Base-by-base conservation (phyloP, 2,329 filamentous ascomycete species). In the Fusarium aywerte region DNA sequence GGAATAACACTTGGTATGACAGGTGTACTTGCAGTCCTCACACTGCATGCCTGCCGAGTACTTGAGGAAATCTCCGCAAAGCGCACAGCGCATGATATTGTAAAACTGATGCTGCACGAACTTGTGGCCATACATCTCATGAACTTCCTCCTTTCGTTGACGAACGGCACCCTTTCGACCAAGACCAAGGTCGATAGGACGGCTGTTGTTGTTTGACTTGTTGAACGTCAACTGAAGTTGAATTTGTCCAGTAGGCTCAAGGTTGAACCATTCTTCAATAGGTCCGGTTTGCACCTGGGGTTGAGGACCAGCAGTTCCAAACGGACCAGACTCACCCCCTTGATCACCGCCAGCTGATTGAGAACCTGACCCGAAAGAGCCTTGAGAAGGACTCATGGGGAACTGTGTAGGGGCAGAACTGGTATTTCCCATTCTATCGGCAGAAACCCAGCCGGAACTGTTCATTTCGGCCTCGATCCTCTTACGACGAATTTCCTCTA, bases 41-140 rank as follows among this genome's bases (percentile, higher is more conserved):
- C 96, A 99, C 81, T 99, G 96, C 95, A 99, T 99, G 65, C 96
- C 96, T 21, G 96, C 92, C 47, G 95, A 96, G 78, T 98, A 98
- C 77, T 98, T 99, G 81, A 99, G 90, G 76, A 99, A 98, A 71
- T 99, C 96, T 62, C 94, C 96, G 77, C 96, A 99, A 33, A 98
- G 89, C 15, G 96, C 96, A 80, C 96, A 99, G 65, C 96, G 95
- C 96, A 99, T 99, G 76, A 99, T 97, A 85, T 98, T 99, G 89
- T 98, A 99, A 80, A 99, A 99, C 79, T 97, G 96, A 78, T 97
- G 94, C 75, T 96, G 92, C 56, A 98, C 90, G 76, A 99, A 99
- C 81, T 98, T 99, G 89, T 99, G 96, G 47, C 96, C 96, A 77
- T 97, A 97, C 84, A 97, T 97, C 82, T 99, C 96, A 81, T 97